Evolutionary conservation across 2,329 filamentous ascomycete genomes (phyloP).

Genomic region (Colletotrichum kahawae): DNA sequence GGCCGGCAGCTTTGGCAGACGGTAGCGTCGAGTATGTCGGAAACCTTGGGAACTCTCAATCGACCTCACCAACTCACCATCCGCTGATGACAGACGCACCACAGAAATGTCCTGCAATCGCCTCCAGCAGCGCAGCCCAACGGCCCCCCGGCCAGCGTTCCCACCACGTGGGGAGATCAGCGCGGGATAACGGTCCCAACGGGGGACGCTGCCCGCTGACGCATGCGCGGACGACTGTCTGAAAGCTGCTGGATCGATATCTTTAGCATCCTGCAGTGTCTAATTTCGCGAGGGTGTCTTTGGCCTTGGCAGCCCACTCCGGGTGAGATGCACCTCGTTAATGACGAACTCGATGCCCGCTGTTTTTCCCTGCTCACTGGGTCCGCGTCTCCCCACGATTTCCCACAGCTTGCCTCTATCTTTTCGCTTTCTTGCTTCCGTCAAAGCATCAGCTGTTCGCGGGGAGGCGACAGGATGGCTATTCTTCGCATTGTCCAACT

Average conservation of each 20-base stretch:
- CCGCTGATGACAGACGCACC: not conserved
- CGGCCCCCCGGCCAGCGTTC: not conserved
- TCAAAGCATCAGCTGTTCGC: not conserved
- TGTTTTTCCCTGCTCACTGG: not conserved
- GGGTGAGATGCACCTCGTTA: not conserved
- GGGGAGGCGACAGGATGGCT: not conserved
- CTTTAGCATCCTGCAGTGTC: constrained; percentile 11
- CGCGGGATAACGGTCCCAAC: not conserved
- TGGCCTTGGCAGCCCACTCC: constrained; percentile 15
- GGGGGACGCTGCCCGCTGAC: not conserved
- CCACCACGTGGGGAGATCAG: constrained; percentile 15
- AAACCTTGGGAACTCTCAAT: not conserved
- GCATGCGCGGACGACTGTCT: not conserved
- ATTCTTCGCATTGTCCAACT: not conserved
- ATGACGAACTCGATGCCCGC: constrained; percentile 17
- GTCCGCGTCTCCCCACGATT: not conserved
- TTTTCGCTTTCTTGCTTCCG: not conserved
- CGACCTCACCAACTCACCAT: not conserved
- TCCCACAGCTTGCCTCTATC: not conserved
- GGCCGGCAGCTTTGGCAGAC: not conserved
- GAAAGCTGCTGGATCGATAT: not conserved
- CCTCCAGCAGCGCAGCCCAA: not conserved
- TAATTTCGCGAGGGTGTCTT: constrained; percentile 15
- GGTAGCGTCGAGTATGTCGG: not conserved
- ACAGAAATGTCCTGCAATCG: not conserved